A percentile compares a stretch with the other conserved stretches of the same genome.
These are phyloP conservation scores for Meyerozyma smithsonii DNA, from an alignment of 1,139 yeast genomes.

Conservation along the genomic window DNA sequence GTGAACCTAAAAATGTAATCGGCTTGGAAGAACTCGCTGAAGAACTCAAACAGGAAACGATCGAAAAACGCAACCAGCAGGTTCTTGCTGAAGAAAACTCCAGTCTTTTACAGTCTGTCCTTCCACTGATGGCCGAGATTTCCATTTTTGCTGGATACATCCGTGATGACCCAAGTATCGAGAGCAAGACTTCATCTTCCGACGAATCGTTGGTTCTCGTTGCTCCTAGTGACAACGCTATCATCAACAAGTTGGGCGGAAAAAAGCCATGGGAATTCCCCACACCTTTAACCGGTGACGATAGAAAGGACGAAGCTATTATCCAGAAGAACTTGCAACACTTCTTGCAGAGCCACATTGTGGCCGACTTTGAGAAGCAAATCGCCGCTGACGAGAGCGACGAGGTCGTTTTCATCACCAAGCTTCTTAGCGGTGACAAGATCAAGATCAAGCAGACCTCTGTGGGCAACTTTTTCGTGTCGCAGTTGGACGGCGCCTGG, in stretches of 20 bases:
- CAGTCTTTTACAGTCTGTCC: slow-evolving; percentile 27
- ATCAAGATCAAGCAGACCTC: slow-evolving; percentile 38
- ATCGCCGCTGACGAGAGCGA: slow-evolving; percentile 13
- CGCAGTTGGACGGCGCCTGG: slow-evolving; percentile 29
- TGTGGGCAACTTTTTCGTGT: slow-evolving; percentile 18
- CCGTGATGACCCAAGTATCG: slow-evolving; percentile 46
- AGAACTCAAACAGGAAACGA: slow-evolving; percentile 21
- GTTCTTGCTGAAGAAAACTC: slow-evolving; percentile 4
- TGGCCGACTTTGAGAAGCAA: slow-evolving; percentile 19
- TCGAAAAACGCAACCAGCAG: slow-evolving; percentile 6
- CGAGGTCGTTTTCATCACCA: slow-evolving; percentile 23
- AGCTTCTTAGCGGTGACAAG: slow-evolving; percentile 35
- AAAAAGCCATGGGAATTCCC: slow-evolving; percentile 75
- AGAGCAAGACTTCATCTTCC: slow-evolving; percentile 34
- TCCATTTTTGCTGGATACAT: slow-evolving; percentile 53
- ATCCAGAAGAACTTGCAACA: slow-evolving; percentile 42
- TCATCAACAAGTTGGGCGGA: slow-evolving; percentile 27
- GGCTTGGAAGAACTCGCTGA: slow-evolving; percentile 14
- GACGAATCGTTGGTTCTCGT: slow-evolving; percentile 42
- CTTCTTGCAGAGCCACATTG: slow-evolving; percentile 54
- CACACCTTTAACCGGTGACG: slow-evolving; percentile 27
- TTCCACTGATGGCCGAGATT: slow-evolving; percentile 41
- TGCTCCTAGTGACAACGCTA: slow-evolving; percentile 59
- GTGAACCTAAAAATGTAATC: slow-evolving; percentile 15
- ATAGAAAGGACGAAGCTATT: slow-evolving; percentile 38